Percentiles rank a stretch among this genome's conserved stretches.
These are phyloP conservation scores for Psilocybe cubensis DNA, from an alignment of 768 basidiomycete genomes.

Conservation along the genomic window DNA sequence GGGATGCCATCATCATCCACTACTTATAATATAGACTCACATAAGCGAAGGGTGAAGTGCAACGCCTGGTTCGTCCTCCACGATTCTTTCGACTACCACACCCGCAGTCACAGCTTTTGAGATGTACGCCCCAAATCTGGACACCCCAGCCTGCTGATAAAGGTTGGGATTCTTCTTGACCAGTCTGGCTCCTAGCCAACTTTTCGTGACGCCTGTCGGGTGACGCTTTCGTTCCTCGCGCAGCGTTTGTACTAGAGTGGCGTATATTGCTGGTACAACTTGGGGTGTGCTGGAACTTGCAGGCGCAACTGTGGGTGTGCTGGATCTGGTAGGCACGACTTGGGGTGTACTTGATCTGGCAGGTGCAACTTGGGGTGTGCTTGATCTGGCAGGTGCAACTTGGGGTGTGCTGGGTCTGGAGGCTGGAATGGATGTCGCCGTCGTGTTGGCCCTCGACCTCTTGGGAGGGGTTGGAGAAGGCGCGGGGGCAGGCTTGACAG, in stretches of 20 bases:
- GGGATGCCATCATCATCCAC: too few species aligned
- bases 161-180: not conserved
- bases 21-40: not conserved
- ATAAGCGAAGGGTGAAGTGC: not conserved
- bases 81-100: not conserved
- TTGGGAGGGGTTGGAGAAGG: not conserved
- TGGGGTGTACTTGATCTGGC: too few species aligned
- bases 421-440: not conserved
- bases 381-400: not conserved
- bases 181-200: not conserved
- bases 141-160: not conserved
- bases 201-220: not conserved
- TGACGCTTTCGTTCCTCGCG: constrained; percentile 1
- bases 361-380: not conserved
- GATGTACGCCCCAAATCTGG: constrained; percentile 8
- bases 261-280: not conserved
- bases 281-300: not conserved
- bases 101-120: constrained; percentile 3
- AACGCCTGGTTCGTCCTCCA: constrained; percentile 3
- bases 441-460: not conserved
- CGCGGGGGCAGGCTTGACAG: not conserved
- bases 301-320: not conserved
- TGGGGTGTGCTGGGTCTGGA: not conserved
- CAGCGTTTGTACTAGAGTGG: not conserved
- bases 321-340: too few species aligned